Conservation (phyloP, 495 filamentous ascomycete genomes). For the Penicillium tannophilum region DNA sequence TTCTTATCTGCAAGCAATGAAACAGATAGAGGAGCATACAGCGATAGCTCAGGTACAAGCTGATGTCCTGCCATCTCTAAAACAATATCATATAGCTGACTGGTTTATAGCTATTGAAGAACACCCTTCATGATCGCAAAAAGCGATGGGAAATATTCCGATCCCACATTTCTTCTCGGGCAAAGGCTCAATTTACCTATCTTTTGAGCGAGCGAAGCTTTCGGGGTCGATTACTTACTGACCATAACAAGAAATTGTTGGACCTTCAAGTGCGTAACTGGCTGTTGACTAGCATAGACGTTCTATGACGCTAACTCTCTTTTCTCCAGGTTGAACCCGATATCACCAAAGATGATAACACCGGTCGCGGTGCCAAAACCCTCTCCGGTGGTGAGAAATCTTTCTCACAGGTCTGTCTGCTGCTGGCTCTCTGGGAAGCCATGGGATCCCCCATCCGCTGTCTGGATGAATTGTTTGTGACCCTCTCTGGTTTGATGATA, state of each 20-base stretch:
- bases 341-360: constrained; percentile 63
- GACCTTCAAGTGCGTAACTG: constrained; percentile 65
- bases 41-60: constrained; percentile 53
- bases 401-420: constrained; percentile 92
- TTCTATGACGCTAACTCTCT: not conserved
- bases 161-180: constrained; percentile 76
- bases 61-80: not conserved
- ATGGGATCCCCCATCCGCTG: constrained; percentile 96
- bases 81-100: not conserved
- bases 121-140: constrained; percentile 67
- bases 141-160: constrained; percentile 81
- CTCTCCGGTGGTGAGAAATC: constrained; percentile 96
- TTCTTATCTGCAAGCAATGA: constrained; percentile 44
- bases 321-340: constrained; percentile 70
- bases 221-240: constrained; percentile 74
- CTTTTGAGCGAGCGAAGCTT: constrained; percentile 87
- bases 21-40: constrained; percentile 51
- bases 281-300: not conserved
- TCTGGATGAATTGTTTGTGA: constrained; percentile 85
- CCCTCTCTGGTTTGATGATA: not conserved
- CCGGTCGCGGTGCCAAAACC: constrained; percentile 82
- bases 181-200: constrained; percentile 82
- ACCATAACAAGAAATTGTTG: constrained; percentile 71
- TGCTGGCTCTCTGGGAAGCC: constrained; percentile 93
- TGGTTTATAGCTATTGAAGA: constrained; percentile 53